A percentile compares a stretch with the other conserved stretches of the same genome.
These are phyloP conservation scores for Ogataea degrootiae DNA, from an alignment of 805 yeast genomes.

Conservation along the genomic window DNA sequence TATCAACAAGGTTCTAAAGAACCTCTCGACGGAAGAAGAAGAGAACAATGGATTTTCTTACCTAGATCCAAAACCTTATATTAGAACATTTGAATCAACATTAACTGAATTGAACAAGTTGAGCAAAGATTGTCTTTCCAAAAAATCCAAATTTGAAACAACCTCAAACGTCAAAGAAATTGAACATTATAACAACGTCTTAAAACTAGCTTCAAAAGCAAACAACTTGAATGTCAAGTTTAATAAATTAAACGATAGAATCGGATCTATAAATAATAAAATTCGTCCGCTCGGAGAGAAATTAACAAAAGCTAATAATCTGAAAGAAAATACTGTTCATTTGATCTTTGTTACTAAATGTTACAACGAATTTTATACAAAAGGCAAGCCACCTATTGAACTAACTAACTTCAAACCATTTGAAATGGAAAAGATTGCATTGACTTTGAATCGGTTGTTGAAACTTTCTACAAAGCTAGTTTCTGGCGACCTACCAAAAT, in stretches of 20 bases:
- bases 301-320: constrained; percentile 60
- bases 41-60: constrained; percentile 48
- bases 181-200: constrained; percentile 62
- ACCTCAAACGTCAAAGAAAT: constrained; percentile 60
- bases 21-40: constrained; percentile 46
- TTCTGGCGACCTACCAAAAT: constrained; percentile 45
- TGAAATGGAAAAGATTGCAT: constrained; percentile 51
- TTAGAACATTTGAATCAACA: constrained; percentile 86
- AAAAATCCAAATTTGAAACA: constrained; percentile 46
- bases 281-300: constrained; percentile 69
- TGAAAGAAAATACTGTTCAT: constrained; percentile 67
- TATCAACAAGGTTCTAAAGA: constrained; percentile 65
- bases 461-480: constrained; percentile 61
- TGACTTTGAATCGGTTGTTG: constrained; percentile 59
- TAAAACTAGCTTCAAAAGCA: constrained; percentile 42
- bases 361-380: constrained; percentile 70
- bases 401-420: constrained; percentile 40
- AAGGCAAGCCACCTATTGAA: constrained; percentile 46
- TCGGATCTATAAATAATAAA: constrained; percentile 51
- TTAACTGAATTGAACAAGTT: constrained; percentile 64
- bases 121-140: constrained; percentile 47
- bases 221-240: constrained; percentile 43
- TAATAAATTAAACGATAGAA: constrained; percentile 44
- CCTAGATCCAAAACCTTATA: constrained; percentile 90
- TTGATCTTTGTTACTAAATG: constrained; percentile 71